These are phyloP conservation scores for Gliomastix tumulicola DNA, from an alignment of 2,329 filamentous ascomycete genomes.

Conservation along the genomic window DNA sequence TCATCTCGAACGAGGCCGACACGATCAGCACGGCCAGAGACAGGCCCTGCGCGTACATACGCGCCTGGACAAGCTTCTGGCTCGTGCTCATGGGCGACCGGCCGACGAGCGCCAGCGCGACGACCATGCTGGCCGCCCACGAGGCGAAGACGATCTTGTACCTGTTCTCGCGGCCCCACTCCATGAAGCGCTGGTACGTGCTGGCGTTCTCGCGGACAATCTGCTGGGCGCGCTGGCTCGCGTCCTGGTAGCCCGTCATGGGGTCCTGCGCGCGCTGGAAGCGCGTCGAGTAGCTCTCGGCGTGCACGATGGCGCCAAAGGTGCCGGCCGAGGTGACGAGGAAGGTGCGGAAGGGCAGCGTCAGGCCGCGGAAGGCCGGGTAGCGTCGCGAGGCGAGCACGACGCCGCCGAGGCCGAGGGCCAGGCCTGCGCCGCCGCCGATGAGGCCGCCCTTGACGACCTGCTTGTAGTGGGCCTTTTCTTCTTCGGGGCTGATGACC, in stretches of 20 bases:
- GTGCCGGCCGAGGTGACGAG: conserved; percentile 76
- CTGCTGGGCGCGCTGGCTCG: conserved; percentile 47
- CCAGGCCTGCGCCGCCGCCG: conserved; percentile 64
- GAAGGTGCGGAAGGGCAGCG: conserved; percentile 86
- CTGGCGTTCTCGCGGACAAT: conserved; percentile 50
- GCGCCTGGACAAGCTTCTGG: conserved; percentile 90
- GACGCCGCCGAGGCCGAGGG: conserved; percentile 61
- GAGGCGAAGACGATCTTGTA: conserved; percentile 79
- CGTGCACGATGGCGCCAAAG: conserved; percentile 81
- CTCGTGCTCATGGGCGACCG: conserved; percentile 65
- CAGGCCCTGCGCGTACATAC: conserved; percentile 87
- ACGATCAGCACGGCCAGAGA: conserved; percentile 79
- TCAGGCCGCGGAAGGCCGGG: conserved; percentile 71
- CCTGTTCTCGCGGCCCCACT: conserved; percentile 73
- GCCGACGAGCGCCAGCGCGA: conserved; percentile 68
- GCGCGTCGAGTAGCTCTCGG: conserved; percentile 59
- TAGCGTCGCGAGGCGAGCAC: conserved; percentile 63
- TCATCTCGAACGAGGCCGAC: conserved; percentile 73
- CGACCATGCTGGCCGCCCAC: conserved; percentile 75
- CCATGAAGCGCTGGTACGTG: conserved; percentile 51
- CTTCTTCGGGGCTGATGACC: conserved; percentile 81
- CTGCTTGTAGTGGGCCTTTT: conserved; percentile 72
- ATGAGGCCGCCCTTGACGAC: conserved; percentile 74
- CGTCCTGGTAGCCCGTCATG: conserved; percentile 58
- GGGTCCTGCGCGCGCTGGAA: conserved; percentile 69